phyloP scores from a whole-genome alignment of 257 asterid species.

The Lycium barbarum region DNA sequence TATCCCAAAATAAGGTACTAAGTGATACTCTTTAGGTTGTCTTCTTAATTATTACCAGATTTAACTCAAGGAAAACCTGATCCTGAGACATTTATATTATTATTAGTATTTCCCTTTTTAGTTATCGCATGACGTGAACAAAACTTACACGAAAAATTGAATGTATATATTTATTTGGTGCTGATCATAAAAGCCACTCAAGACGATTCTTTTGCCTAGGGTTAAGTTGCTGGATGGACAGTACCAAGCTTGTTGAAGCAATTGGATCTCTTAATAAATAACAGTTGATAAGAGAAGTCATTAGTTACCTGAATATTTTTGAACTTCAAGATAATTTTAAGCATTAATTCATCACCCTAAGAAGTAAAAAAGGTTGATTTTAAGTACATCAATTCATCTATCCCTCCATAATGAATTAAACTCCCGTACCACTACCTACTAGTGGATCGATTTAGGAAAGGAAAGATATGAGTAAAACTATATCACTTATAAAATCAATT shows the following conservation, averaged over 20 bases:
- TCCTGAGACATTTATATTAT: background rate
- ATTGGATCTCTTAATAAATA: background rate
- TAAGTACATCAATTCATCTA: background rate
- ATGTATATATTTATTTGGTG: background rate
- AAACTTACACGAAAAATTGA: background rate
- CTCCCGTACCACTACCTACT: no score
- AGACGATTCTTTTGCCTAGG: background rate
- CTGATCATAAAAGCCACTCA: constrained; percentile 1
- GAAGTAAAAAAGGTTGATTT: background rate
- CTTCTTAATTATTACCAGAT: background rate
- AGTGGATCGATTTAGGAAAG: no score
- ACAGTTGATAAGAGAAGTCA: background rate
- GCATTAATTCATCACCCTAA: background rate
- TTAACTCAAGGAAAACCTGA: background rate
- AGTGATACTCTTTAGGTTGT: no score
- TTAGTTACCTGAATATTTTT: background rate
- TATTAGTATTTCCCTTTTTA: background rate
- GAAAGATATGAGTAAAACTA: background rate
- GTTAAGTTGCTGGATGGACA: background rate
- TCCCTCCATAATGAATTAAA: no score
- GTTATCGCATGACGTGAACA: background rate
- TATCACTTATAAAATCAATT: background rate
- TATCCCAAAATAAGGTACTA: background rate
- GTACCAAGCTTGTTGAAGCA: background rate
- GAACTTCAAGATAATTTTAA: background rate